phyloP scores from a whole-genome alignment of 352 stramenopile genomes.

The Globisporangium sylvaticum region DNA sequence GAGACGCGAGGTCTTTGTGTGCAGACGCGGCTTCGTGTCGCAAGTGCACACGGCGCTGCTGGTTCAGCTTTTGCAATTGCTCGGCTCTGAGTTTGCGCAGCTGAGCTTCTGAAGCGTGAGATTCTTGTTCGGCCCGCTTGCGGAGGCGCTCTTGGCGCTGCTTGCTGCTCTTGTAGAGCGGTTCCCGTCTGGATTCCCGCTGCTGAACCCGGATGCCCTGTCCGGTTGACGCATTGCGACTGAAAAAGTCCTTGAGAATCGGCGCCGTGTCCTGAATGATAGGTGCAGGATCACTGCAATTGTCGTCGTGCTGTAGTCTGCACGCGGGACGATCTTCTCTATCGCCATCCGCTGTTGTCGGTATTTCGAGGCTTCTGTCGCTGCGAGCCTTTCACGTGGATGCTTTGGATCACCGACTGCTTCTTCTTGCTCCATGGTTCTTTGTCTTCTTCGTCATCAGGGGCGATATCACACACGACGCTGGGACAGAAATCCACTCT shows the following conservation, averaged over 20 bases:
- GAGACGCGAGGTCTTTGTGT: conserved; percentile 21
- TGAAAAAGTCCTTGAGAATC: conserved; percentile 67
- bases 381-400: conserved; percentile 4
- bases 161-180: conserved; percentile 37
- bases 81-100: conserved; percentile 27
- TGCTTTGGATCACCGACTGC: conserved; percentile 8
- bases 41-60: conserved; percentile 33
- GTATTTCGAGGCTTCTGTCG: background rate
- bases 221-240: conserved; percentile 27
- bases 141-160: conserved; percentile 44
- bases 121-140: conserved; percentile 25
- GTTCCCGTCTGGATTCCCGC: conserved; percentile 32
- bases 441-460: conserved; percentile 14
- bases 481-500: conserved; percentile 24
- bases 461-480: conserved; percentile 31
- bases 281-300: background rate
- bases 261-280: conserved; percentile 24
- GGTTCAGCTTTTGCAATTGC: conserved; percentile 35
- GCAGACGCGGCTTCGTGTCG: conserved; percentile 30
- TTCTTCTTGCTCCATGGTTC: background rate
- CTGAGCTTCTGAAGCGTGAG: conserved; percentile 16
- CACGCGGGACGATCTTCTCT: conserved; percentile 15
- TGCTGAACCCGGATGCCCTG: conserved; percentile 41
- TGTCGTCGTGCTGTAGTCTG: background rate
- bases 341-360: background rate